Conservation (phyloP, 208 protist genomes). For the Wallacemonas sp. region DNA sequence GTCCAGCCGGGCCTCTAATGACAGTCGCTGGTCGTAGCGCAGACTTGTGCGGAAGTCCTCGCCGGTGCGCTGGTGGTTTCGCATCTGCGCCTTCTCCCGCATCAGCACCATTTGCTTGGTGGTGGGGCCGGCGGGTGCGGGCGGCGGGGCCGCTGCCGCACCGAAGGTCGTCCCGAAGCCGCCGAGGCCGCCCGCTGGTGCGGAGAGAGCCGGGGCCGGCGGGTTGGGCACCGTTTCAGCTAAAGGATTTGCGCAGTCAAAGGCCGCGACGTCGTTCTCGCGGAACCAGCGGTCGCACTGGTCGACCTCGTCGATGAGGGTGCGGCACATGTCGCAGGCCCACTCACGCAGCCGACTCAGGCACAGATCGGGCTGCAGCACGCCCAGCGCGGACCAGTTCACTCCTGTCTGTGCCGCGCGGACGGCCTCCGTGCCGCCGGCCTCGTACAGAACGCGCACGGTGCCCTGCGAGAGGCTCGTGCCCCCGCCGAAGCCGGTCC, state of each 20-base stretch:
- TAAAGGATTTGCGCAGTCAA: conserved; percentile 64
- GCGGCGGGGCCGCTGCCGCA: background rate
- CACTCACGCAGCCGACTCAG: conserved; percentile 53
- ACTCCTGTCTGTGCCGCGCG: conserved; percentile 11
- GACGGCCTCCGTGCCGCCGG: background rate
- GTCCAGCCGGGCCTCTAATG: conserved; percentile 62
- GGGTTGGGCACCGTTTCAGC: conserved; percentile 38
- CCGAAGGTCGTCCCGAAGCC: conserved; percentile 1
- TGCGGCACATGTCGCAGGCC: conserved; percentile 50
- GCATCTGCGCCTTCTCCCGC: conserved; percentile 1
- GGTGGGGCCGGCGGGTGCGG: background rate
- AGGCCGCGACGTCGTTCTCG: conserved; percentile 41
- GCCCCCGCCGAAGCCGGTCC: no score
- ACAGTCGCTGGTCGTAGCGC: conserved; percentile 61
- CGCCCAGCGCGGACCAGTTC: conserved; percentile 47
- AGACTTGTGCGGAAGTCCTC: conserved; percentile 47
- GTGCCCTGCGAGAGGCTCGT: background rate
- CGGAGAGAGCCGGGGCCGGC: conserved; percentile 4
- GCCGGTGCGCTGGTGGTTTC: conserved; percentile 29
- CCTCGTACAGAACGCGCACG: conserved; percentile 12
- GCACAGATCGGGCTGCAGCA: conserved; percentile 44
- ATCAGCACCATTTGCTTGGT: conserved; percentile 1
- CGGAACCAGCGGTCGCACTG: conserved; percentile 63
- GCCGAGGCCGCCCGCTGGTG: background rate
- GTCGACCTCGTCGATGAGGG: conserved; percentile 52